Evolutionary conservation across 805 yeast species (phyloP), one percentile per base, ranked within the genome.

Genomic region (Candida mattraensis): DNA sequence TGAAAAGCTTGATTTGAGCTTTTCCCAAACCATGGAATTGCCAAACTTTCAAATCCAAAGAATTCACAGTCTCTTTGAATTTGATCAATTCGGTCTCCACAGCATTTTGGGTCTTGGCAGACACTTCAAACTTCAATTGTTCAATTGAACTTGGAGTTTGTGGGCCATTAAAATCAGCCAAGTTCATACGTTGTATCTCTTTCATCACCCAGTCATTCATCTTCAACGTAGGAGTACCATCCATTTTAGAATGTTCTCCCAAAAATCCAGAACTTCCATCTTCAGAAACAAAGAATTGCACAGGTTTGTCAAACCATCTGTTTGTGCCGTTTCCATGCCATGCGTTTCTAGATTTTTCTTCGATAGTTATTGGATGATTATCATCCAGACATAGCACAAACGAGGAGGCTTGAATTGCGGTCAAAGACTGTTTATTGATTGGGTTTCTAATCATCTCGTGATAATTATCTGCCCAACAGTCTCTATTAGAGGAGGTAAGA

Each of bases 161-260:
- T 5, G 24, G 17, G 2, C 21, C 54, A 50, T 37, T 16, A 28
- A 48, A 47, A 29, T 46, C 49, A 2, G 34, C 31, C 11, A 37
- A 10, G 3, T 31, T 17, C 43, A 48, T 37, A 12, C 50, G 76
- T 64, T 54, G 76, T 58, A 89, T 63, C 48, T 77, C 73, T 35
- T 70, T 70, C 45, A 79, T 70, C 24, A 91, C 70, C 54, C 70
- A 80, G 63, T 87, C 87, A 61, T 91, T 91, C 66, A 91, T 67
- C 47, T 87, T 80, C 54, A 87, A 78, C 19, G 96, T 91, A 56
- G 97, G 95, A 7, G 96, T 87, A 44, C 98, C 99, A 63, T 91
- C 99, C 98, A 91, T 91, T 69, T 78, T 84, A 15, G 97, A 87
- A 69, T 91, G 99, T 68, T 91, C 99, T 44, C 95, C 97, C 56